Base-by-base conservation (phyloP, 768 basidiomycete genomes). In the Mycena crocata region DNA sequence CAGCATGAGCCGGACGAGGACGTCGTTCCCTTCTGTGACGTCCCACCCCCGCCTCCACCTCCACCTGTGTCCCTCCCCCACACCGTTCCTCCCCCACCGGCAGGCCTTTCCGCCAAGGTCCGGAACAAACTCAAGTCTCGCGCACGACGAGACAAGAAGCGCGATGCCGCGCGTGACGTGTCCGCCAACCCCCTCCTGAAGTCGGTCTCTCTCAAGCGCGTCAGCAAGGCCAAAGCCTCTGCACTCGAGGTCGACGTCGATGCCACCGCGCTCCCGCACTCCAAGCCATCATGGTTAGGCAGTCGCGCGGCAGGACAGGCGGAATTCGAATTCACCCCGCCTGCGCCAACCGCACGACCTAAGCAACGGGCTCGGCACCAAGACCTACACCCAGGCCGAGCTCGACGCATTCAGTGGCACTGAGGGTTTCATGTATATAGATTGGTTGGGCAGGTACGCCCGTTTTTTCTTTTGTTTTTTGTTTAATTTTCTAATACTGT, bases 281-380 rank as follows among this genome's bases (percentile, higher is more conserved):
- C 66, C 13, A 51, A 54, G 21, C 60, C 60, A 0, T 45, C 55
- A 6, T 67, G 66, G 66, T 44, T 58, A 17, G 66, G 66, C 5
- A 24, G 17, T 13, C 65, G 50, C 24, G 28, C 19, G 2, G 57
- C 58, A 0, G 32, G 40, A 17, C 51, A 54, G 4, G 46, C 21
- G 28, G 6, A 2, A 3, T 48, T 48, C 14, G 6, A 5, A 5
- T 26, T 30, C 46, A 30, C 46, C 2, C 24, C 26, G 12, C 9
- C 46, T 14, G 46, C 46, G 15, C 14, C 5, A n/a, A 3, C 46
- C 26, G 14, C 46, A 48, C 10, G 26, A 48, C 15, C 26, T 48
- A 23, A 17, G 14, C n/a, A 30, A 14, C 19, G 31, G 55, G 2
- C 26, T 55, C 12, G 56, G 51, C 24, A 39, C 31, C 6, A 19